Conservation (phyloP, 306 rosid genomes). For the Castanea crenata region DNA sequence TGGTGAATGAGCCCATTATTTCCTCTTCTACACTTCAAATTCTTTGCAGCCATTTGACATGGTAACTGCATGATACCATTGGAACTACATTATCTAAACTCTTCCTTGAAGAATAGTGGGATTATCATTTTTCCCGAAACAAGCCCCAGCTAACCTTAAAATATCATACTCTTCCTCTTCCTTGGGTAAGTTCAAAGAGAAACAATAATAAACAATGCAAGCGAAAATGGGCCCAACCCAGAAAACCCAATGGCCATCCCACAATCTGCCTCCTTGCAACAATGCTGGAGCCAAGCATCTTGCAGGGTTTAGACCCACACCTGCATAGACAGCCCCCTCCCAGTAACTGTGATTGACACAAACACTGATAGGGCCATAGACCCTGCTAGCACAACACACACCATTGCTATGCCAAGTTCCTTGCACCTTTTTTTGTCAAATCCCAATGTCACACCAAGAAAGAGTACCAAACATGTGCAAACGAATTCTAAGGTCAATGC, state of each 20-base stretch:
- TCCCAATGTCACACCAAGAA: slow-evolving; percentile 59
- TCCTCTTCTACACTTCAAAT: no score
- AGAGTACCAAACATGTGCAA: slow-evolving; percentile 72
- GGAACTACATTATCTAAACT: not conserved
- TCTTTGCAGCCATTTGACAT: no score
- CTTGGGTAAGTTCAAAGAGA: slow-evolving; percentile 52
- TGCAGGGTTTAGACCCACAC: slow-evolving; percentile 72
- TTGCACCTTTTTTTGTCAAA: slow-evolving; percentile 58
- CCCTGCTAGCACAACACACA: slow-evolving; percentile 54
- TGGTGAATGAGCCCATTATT: no score
- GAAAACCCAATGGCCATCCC: slow-evolving; percentile 87
- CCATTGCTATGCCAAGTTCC: slow-evolving; percentile 52
- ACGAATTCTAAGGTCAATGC: slow-evolving; percentile 59
- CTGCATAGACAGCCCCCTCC: slow-evolving; percentile 49
- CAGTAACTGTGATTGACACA: slow-evolving; percentile 58
- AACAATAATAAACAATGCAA: slow-evolving; percentile 41
- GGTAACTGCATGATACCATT: no score
- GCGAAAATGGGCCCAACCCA: slow-evolving; percentile 81
- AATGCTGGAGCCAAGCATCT: slow-evolving; percentile 75
- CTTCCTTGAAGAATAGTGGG: not conserved
- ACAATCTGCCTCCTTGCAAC: slow-evolving; percentile 45
- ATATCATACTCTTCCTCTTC: slow-evolving; percentile 35
- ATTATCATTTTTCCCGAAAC: not conserved
- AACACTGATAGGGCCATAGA: slow-evolving; percentile 61
- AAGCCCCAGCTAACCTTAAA: slow-evolving; percentile 25